Base-by-base conservation (phyloP, 169 alveolate species). In the Eimeria praecox region DNA sequence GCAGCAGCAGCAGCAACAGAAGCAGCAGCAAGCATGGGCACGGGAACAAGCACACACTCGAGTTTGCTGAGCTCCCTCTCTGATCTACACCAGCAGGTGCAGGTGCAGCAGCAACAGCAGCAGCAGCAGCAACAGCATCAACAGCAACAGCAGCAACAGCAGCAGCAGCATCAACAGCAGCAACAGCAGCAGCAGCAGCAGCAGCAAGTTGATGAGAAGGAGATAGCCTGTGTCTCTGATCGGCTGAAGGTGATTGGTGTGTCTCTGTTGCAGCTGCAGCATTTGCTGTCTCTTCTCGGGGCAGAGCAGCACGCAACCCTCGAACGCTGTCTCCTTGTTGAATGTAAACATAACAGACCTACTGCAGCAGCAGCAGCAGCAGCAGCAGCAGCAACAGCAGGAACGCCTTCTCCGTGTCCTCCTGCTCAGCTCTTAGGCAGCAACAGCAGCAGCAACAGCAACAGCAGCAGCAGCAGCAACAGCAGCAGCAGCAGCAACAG, bases 361-460 rank as follows among this genome's bases (percentile, higher is more conserved):
- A 27, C 42, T 18, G 89, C 69, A 54, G 35, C 75, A 83, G 91
- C 71, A 83, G 91, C 66, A 83, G 77, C 77, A 14, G 91, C 91
- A 30, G 91, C 91, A 16, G 77, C 44, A 0, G 64, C 89, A 1
- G 89, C 66, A 8, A 69, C 59, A 27, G 46, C 89, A 12, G 22
- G 27, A 40, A 5, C 69, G 27, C 20, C 89, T n/a, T 44, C 52
- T 35, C 87, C 49, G 38, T 27, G 44, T 18, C 42, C 56, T 1
- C 83, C 46, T 35, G 33, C 49, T 5, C 75, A 62, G 75, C 33
- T 5, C 40, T n/a, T 44, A 3, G 42, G n/a, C 49, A 78, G 38
- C 88, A 78, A 62, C 88, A 82, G 22, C 90, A 40, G 75, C 12
- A 20, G n/a, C 49, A 78, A 18, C 88, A 78, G 88, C 88, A 82